Conservation (phyloP, 768 basidiomycete genomes). For the Leucogyrophana mollusca region DNA sequence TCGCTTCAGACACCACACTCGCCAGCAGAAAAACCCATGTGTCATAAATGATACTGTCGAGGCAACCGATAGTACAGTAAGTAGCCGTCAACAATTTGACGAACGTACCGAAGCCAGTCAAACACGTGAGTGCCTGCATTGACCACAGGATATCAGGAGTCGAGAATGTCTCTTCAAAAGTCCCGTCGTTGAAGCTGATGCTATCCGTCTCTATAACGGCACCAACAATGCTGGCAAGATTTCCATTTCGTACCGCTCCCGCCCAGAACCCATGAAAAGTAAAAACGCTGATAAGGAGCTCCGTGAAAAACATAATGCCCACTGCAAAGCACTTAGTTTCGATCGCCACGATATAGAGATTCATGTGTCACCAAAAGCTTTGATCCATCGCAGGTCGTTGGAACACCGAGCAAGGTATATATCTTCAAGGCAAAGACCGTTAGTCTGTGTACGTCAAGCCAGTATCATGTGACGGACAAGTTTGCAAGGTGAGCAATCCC, state of each 20-base stretch:
- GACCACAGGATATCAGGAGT: too few species aligned
- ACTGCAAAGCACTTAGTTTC: constrained; percentile 9
- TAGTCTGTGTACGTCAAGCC: too few species aligned
- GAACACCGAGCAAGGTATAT: constrained; percentile 16
- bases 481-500: constrained; percentile 15
- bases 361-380: constrained; percentile 12
- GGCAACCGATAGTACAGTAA: neutral
- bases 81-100: neutral
- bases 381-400: constrained; percentile 10
- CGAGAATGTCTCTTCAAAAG: too few species aligned
- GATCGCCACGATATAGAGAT: neutral
- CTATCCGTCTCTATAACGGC: too few species aligned
- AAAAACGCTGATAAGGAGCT: constrained; percentile 10
- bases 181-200: too few species aligned
- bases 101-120: too few species aligned
- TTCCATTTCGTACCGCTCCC: neutral
- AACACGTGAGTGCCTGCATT: too few species aligned
- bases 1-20: constrained; percentile 10
- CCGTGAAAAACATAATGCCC: constrained; percentile 10
- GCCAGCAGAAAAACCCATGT: constrained; percentile 23
- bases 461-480: constrained; percentile 4
- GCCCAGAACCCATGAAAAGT: constrained; percentile 13
- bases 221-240: too few species aligned
- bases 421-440: constrained; percentile 5
- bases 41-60: constrained; percentile 12